Evolutionary conservation across 805 yeast genomes (phyloP).

Genomic region (Metschnikowia matae): DNA sequence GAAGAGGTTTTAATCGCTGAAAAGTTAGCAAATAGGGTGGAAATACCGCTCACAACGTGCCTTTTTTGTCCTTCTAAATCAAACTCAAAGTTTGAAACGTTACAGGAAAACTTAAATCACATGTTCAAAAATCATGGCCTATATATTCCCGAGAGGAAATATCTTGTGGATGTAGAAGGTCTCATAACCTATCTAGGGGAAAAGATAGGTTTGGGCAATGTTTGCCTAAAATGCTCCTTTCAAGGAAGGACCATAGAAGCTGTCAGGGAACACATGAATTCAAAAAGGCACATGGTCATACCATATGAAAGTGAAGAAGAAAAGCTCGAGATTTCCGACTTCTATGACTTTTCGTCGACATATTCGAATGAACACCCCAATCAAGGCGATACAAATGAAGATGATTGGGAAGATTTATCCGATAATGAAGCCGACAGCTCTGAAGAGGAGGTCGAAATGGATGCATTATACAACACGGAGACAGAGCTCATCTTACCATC

Average conservation of each 20-base stretch:
- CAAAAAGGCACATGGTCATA: slow-evolving; percentile 82
- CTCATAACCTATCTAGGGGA: slow-evolving; percentile 73
- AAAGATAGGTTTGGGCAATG: slow-evolving; percentile 75
- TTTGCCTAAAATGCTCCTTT: slow-evolving; percentile 77
- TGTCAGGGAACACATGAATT: slow-evolving; percentile 80
- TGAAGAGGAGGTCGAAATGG: slow-evolving; percentile 25
- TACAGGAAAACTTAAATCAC: slow-evolving; percentile 54
- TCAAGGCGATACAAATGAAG: slow-evolving; percentile 17
- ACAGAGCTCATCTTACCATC: slow-evolving; percentile 38
- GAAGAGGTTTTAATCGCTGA: slow-evolving; percentile 43
- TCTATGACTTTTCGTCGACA: slow-evolving; percentile 77
- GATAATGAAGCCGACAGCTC: slow-evolving; percentile 25
- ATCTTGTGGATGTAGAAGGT: slow-evolving; percentile 65
- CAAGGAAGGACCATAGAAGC: slow-evolving; percentile 84
- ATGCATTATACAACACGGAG: slow-evolving; percentile 33
- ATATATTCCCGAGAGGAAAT: slow-evolving; percentile 78
- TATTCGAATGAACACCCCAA: slow-evolving; percentile 32
- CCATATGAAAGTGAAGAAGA: slow-evolving; percentile 86
- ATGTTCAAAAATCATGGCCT: slow-evolving; percentile 81
- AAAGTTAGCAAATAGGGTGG: slow-evolving; percentile 43
- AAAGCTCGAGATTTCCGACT: slow-evolving; percentile 67
- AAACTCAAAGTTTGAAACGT: slow-evolving; percentile 28
- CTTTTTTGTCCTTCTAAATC: slow-evolving; percentile 44
- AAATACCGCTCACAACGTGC: slow-evolving; percentile 48
- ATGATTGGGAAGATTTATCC: slow-evolving; percentile 40